Percentiles rank a stretch among this genome's conserved stretches.
These are phyloP conservation scores for Rhizopogon vesiculosus DNA, from an alignment of 768 basidiomycete genomes.

Conservation along the genomic window DNA sequence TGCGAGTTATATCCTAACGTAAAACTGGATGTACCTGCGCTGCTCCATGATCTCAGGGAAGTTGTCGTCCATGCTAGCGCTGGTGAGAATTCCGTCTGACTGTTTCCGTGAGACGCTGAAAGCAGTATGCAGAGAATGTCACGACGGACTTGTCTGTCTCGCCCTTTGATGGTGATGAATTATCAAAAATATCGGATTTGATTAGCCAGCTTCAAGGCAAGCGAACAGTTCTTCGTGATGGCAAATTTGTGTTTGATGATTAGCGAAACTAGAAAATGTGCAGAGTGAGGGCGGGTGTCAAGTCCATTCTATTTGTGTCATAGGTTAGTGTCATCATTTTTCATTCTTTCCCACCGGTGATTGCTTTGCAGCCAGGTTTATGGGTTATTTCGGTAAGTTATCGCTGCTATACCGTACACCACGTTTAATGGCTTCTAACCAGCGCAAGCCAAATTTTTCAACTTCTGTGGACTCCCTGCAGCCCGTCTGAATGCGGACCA, in stretches of 20 bases:
- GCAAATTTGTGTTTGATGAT: constrained; percentile 6
- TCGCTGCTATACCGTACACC: background rate
- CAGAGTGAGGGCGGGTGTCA: background rate
- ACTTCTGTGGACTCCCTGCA: constrained; percentile 42
- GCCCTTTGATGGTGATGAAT: constrained; percentile 6
- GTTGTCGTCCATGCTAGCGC: constrained; percentile 7
- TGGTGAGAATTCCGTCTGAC: constrained; percentile 11
- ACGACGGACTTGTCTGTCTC: background rate
- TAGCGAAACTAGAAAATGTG: background rate
- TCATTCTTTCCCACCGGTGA: constrained; percentile 14
- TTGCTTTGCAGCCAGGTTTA: constrained; percentile 31
- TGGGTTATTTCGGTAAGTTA: constrained; percentile 37
- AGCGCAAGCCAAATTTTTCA: constrained; percentile 33
- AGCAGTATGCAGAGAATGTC: background rate
- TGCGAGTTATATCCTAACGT: constrained; percentile 3
- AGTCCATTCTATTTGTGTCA: background rate
- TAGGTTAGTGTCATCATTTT: background rate
- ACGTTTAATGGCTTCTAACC: constrained; percentile 8
- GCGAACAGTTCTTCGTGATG: background rate
- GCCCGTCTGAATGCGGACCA: constrained; percentile 42
- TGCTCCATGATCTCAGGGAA: constrained; percentile 1
- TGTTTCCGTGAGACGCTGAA: constrained; percentile 6
- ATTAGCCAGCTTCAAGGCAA: constrained; percentile 3
- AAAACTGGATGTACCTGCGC: background rate
- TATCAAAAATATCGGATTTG: constrained; percentile 5